Evolutionary conservation across 2,329 filamentous ascomycete species (phyloP).

Genomic region (Mariannaea elegans): DNA sequence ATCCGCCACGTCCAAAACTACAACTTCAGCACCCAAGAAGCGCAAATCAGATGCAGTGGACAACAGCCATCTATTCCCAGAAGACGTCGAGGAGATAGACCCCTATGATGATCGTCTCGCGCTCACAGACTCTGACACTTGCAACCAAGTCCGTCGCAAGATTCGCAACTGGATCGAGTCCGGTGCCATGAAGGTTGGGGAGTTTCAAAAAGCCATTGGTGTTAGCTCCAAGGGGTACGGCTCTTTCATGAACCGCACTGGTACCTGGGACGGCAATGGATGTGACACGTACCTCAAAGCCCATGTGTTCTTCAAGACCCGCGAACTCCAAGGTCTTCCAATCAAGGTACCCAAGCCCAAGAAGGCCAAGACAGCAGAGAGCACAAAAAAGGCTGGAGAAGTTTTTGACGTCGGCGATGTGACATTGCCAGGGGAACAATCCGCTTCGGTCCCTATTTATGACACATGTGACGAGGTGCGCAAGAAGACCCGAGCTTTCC

Average conservation of each 20-base stretch:
- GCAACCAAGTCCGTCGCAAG: constrained; percentile 37
- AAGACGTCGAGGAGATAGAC: constrained; percentile 29
- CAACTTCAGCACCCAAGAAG: constrained; percentile 14
- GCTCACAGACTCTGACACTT: constrained; percentile 27
- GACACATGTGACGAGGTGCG: constrained; percentile 68
- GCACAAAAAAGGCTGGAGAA: constrained; percentile 37
- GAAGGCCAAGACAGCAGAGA: constrained; percentile 34
- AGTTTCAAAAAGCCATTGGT: constrained; percentile 54
- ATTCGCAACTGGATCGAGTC: constrained; percentile 37
- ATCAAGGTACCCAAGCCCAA: constrained; percentile 46
- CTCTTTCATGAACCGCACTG: constrained; percentile 60
- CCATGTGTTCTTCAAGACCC: constrained; percentile 58
- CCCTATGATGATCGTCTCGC: constrained; percentile 30
- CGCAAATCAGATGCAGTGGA: constrained; percentile 34
- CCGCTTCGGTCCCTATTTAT: constrained; percentile 57
- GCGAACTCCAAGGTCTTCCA: constrained; percentile 58
- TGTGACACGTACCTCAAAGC: constrained; percentile 48
- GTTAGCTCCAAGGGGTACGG: constrained; percentile 49
- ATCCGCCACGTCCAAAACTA: neutral
- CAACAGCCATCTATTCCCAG: constrained; percentile 30
- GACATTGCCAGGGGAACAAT: constrained; percentile 56
- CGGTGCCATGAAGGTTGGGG: constrained; percentile 49
- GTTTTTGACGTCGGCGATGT: constrained; percentile 54
- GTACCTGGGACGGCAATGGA: constrained; percentile 47
- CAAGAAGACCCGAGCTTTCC: constrained; percentile 62